Evolutionary conservation across 2,329 filamentous ascomycete genomes (phyloP), one percentile per base, ranked within the genome.

Genomic region (Venturiaceae sp.): DNA sequence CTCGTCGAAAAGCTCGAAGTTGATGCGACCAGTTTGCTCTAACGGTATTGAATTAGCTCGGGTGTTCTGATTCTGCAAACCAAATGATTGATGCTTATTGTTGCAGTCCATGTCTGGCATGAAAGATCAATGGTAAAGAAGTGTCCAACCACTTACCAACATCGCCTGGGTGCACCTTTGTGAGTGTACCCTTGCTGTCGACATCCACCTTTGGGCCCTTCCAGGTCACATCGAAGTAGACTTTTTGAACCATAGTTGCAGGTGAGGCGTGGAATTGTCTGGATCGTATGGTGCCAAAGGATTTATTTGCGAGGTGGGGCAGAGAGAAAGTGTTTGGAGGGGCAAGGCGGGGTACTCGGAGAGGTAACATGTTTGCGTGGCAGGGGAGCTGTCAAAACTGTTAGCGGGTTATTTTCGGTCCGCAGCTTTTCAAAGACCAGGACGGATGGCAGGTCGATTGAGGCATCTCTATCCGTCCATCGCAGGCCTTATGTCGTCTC

Each of bases 1-100:
- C 65, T 90, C 82, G 73, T 92, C 83, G 82, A 80, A 96, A 73
- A 97, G 89, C 69, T 86, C 85, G 81, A 96, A 95, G 80, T 83
- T 87, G 81, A 97, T 88, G 72, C 88, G 87, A 69, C 87, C 90
- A 56, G 67, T 68, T 77, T 94, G 87, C 62, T 75, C 90, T 90
- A 30, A 23, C 9, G 19, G 13, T 6, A n/a, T 16, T n/a, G 16
- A 16, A 16, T 50, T 9, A 50, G 44, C 26, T 30, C 11, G 13
- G 6, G 5, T 50, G 13, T 16, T 26, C 44, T 30, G 23, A 14
- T 16, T 30, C 23, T 30, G 26, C 23, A 5, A 8, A 23, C n/a
- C 44, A 28, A n/a, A 6, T 26, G 19, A 50, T 30, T 50, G 26
- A n/a, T n/a, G n/a, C n/a, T n/a, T n/a, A n/a, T n/a, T n/a, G n/a